Base-by-base conservation (phyloP, 768 basidiomycete genomes). In the Cystofilobasidium macerans region DNA sequence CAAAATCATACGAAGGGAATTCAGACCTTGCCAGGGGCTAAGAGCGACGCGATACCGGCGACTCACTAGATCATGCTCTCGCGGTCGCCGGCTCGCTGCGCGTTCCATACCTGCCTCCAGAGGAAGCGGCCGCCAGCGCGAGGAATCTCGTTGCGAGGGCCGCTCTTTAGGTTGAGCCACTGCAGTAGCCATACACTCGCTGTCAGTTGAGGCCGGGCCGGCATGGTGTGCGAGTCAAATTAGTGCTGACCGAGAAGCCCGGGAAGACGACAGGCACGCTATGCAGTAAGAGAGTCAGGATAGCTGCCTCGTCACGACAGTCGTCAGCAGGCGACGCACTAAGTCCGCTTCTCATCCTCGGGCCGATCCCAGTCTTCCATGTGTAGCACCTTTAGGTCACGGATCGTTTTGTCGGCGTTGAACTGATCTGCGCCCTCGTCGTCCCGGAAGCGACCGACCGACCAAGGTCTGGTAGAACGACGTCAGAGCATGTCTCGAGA, bases 161-260 rank as follows among this genome's bases (percentile, higher is more conserved):
- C 86, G 71, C 83, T 76, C 0, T 86, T 84, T 30, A 85, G 75
- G 71, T 90, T 89, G 70, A 79, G 83, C 22, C 85, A 86, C 85
- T 89, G 70, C 42, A 33, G 22, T 61, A 47, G 65, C 51, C 48
- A 12, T 53, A 67, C n/a, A 18, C n/a, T 7, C 16, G 35, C 47
- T 62, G 67, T 61, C 8, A 54, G n/a, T 60, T 48, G 67, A 32
- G 24, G 59, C 20, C n/a, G 26, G 14, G 9, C 81, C 87, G 71
- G 67, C n/a, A n/a, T n/a, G n/a, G n/a, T n/a, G n/a, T n/a, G n/a
- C n/a, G n/a, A n/a, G n/a, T n/a, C n/a, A n/a, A n/a, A n/a, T n/a
- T n/a, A n/a, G n/a, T n/a, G n/a, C n/a, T n/a, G n/a, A 89, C 88
- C 67, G 88, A 89, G 59, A 86, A 85, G 12, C 88, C 88, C 48